These are phyloP conservation scores for Clonostachys solani DNA, from an alignment of 2,329 filamentous ascomycete species.

Conservation along the genomic window DNA sequence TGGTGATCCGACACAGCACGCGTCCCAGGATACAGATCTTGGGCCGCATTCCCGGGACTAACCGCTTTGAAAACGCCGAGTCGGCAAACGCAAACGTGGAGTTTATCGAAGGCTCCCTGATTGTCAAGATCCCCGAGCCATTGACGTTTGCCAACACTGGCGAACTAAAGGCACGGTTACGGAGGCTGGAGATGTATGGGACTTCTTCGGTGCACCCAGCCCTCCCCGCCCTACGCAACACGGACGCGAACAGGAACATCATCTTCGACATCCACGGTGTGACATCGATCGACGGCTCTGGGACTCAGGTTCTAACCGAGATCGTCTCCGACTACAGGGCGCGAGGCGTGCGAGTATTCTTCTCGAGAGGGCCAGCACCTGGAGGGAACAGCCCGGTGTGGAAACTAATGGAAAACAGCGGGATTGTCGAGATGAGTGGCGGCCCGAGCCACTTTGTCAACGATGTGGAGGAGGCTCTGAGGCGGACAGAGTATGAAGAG, in stretches of 20 bases:
- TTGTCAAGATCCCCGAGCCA: conserved; percentile 96
- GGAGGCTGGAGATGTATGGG: conserved; percentile 86
- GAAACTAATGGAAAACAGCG: conserved; percentile 68
- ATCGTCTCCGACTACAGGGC: conserved; percentile 81
- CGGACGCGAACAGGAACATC: conserved; percentile 84
- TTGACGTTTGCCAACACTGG: conserved; percentile 97
- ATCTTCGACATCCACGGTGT: conserved; percentile 99
- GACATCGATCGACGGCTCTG: conserved; percentile 87
- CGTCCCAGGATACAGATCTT: conserved; percentile 94
- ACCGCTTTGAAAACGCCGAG: conserved; percentile 82
- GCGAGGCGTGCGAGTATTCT: conserved; percentile 73
- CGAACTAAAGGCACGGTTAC: conserved; percentile 78
- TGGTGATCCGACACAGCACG: conserved; percentile 86
- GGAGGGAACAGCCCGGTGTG: conserved; percentile 52
- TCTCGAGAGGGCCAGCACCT: conserved; percentile 52
- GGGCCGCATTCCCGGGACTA: conserved; percentile 79
- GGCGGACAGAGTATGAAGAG: conserved; percentile 71
- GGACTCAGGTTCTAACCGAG: conserved; percentile 84
- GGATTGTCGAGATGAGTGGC: conserved; percentile 81
- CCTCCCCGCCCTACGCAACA: conserved; percentile 69
- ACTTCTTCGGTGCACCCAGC: conserved; percentile 81
- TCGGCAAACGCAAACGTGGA: conserved; percentile 70
- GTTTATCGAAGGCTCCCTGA: conserved; percentile 86
- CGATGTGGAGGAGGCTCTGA: conserved; percentile 80
- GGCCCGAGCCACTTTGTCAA: conserved; percentile 74